Base-by-base conservation (phyloP, 2,329 filamentous ascomycete genomes). In the Colletotrichum navitas region DNA sequence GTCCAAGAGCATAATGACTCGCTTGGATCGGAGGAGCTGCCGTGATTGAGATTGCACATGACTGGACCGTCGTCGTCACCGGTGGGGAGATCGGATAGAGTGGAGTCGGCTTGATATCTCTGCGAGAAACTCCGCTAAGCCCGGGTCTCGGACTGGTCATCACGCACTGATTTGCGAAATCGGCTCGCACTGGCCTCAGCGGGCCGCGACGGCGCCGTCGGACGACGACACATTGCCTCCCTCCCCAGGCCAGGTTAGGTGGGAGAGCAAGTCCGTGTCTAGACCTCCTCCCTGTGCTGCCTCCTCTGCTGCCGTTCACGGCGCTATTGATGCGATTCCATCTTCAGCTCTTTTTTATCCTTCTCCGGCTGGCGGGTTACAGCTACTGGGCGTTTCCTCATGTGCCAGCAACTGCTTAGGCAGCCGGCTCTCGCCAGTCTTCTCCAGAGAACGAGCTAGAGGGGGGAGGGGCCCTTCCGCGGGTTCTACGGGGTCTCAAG, bases 171-270 rank as follows among this genome's bases (percentile, higher is more conserved):
- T 16, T n/a, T 66, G 45, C 59, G 4, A 32, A 12, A 36, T 47
- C 14, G 26, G 29, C 26, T 68, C 39, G 67, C 67, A 70, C 39
- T 67, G 55, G 63, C 67, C 67, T 16, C 47, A 8, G 43, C 63
- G 47, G 47, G 39, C 67, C 66, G 45, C 52, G 32, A 21, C 61
- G 66, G 54, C 26, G 63, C 66, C 63, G 61, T 61, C 67, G 59
- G 63, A 70, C 49, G 49, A 70, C 49, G 49, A 61, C 63, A 49
- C 10, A 41, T 26, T 43, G 45, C 32, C 63, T 61, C 39, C 26
- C 39, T 2, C 8, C 7, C 10, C 36, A 16, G 5, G 39, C 39
- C 39, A 41, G 6, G 39, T 39, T 14, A 39, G n/a, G n/a, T n/a
- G n/a, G n/a, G n/a, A n/a, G n/a, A n/a, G n/a, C n/a, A n/a, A n/a